phyloP scores from a whole-genome alignment of 352 stramenopile species.

The Phytophthora vignae region DNA sequence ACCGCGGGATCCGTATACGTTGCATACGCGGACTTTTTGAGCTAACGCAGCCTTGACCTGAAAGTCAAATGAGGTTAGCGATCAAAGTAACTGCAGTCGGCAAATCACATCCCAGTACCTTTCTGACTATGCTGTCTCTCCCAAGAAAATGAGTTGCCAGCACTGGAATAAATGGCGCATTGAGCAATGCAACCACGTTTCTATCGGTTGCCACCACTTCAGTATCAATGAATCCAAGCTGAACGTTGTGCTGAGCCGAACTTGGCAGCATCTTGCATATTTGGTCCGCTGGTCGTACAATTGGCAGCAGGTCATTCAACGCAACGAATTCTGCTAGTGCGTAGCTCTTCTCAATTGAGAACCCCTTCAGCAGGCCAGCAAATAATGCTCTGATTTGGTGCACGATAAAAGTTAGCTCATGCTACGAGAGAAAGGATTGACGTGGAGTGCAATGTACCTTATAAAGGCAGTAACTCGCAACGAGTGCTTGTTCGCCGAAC shows the following conservation, averaged over 20 bases:
- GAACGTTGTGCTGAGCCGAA: slow-evolving; percentile 25
- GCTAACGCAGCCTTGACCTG: slow-evolving; percentile 42
- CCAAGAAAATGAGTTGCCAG: slow-evolving; percentile 63
- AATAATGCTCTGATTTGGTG: slow-evolving; percentile 54
- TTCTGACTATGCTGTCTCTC: slow-evolving; percentile 50
- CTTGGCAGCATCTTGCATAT: slow-evolving; percentile 48
- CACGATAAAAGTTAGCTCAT: slow-evolving; percentile 8
- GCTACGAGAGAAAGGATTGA: not conserved
- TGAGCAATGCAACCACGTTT: slow-evolving; percentile 44
- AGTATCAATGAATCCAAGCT: slow-evolving; percentile 25
- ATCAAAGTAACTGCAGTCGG: not conserved
- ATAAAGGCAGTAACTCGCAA: slow-evolving; percentile 58
- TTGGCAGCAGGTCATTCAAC: slow-evolving; percentile 48
- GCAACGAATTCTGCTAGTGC: slow-evolving; percentile 48
- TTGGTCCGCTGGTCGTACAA: slow-evolving; percentile 30
- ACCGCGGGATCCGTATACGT: slow-evolving; percentile 50
- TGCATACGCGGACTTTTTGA: slow-evolving; percentile 58
- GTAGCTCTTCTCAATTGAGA: slow-evolving; percentile 49
- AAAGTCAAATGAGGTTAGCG: slow-evolving; percentile 14
- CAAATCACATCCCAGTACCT: slow-evolving; percentile 39
- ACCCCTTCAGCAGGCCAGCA: slow-evolving; percentile 54
- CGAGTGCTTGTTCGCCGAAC: slow-evolving; percentile 45
- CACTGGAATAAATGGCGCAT: slow-evolving; percentile 62
- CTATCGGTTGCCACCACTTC: slow-evolving; percentile 17
- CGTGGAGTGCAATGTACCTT: slow-evolving; percentile 30